phyloP scores from a whole-genome alignment of 106 monocot species.

The Apostasia shenzhenica region DNA sequence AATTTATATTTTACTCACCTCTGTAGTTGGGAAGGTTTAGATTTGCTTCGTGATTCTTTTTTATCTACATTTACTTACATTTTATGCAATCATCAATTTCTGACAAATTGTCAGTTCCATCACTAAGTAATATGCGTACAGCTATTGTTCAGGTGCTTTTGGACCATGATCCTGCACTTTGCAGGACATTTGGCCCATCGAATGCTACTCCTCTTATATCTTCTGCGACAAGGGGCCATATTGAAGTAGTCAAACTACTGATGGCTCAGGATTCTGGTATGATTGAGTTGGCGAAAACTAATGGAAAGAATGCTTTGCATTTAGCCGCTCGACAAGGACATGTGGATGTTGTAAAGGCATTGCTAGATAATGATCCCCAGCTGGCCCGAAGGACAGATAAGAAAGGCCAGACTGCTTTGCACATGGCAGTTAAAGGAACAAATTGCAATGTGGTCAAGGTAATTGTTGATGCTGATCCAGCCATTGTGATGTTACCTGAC shows the following conservation, averaged over 20 bases:
- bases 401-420: constrained; percentile 37
- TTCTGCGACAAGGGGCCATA: constrained; percentile 25
- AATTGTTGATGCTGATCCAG: constrained; percentile 31
- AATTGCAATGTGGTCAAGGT: constrained; percentile 20
- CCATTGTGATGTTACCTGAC: constrained; percentile 32
- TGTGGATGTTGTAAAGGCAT: constrained; percentile 17
- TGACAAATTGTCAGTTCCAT: neutral
- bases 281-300: constrained; percentile 19
- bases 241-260: constrained; percentile 11
- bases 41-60: no score
- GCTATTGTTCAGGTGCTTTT: constrained; percentile 28
- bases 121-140: constrained; percentile 9
- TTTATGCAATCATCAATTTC: no score
- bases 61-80: no score
- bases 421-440: constrained; percentile 32
- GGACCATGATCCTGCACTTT: constrained; percentile 18
- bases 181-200: constrained; percentile 26
- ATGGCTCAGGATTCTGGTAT: constrained; percentile 18
- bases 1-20: no score
- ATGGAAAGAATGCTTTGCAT: constrained; percentile 33
- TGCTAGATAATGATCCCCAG: constrained; percentile 31
- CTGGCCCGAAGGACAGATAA: constrained; percentile 29
- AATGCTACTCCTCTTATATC: constrained; percentile 29
- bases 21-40: no score
- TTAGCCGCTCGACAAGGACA: constrained; percentile 30